phyloP scores from a whole-genome alignment of 768 basidiomycete genomes.

The Cystoderma amianthinum region DNA sequence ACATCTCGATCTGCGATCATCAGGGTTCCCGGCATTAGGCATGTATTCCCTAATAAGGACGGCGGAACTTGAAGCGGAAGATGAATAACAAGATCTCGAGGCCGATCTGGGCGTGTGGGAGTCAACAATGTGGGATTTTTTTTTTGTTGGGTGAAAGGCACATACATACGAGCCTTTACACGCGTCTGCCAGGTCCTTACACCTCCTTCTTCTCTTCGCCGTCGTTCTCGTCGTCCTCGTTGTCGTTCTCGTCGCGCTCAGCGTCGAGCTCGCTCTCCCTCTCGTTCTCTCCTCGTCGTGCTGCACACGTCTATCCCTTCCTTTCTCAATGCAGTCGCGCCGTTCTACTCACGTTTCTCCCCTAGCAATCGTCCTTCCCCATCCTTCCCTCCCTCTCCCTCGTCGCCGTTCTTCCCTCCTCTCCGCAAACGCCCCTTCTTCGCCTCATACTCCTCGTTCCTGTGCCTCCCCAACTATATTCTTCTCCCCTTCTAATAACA shows the following conservation, averaged over 20 bases:
- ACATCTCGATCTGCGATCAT: background rate
- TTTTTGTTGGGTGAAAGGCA: no score
- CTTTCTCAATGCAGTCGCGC: constrained; percentile 41
- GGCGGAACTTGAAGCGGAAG: background rate
- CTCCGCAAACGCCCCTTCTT: constrained; percentile 33
- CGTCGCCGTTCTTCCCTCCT: constrained; percentile 43
- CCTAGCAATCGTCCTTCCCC: constrained; percentile 59
- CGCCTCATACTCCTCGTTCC: constrained; percentile 56
- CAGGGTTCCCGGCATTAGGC: background rate
- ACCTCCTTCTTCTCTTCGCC: constrained; percentile 3
- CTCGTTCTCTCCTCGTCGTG: constrained; percentile 6
- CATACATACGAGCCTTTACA: background rate
- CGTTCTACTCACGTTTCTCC: constrained; percentile 41
- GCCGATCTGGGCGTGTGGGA: background rate
- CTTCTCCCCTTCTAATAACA: constrained; percentile 38
- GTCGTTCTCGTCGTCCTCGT: constrained; percentile 7
- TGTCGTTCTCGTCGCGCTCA: constrained; percentile 6
- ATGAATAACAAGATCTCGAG: background rate
- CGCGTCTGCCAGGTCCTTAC: background rate
- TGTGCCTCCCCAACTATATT: constrained; percentile 49
- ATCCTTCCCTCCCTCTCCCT: constrained; percentile 45
- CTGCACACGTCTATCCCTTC: constrained; percentile 17
- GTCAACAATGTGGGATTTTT: background rate
- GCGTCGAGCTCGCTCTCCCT: constrained; percentile 2
- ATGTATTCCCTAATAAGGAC: background rate